Base-by-base conservation (phyloP, 2,329 filamentous ascomycete genomes). In the Zymoseptoria brevis region DNA sequence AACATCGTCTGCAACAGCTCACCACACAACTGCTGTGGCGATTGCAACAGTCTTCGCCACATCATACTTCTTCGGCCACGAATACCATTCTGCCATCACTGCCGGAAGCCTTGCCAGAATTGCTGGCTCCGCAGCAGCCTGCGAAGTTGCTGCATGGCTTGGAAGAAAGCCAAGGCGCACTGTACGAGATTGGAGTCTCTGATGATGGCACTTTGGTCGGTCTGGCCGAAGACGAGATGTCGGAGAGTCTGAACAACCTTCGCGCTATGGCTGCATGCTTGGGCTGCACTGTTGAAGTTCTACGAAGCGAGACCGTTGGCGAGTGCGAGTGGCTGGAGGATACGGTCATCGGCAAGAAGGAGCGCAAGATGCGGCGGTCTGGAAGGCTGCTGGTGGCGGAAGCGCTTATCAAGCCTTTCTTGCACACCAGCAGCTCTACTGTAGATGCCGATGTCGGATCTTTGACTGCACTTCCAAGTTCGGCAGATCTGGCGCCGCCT, bases 21-120 rank as follows among this genome's bases (percentile, higher is more conserved):
- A 99, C 93, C 0, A 99, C 94, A 0, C 94, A 99, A 73, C 80
- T 99, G 22, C 78, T 99, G 6, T 99, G 94, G 94, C 83, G 94
- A 54, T 75, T 99, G 59, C 92, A 97, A 71, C 94, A 99, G 72
- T 96, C 93, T 1, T 96, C 90, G 8, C 90, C 91, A 0, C 90
- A 95, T 72, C 92, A 96, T 75, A 85, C 89, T 1, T 89, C 89
- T 7, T 88, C 88, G 22, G 87, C 87, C 4, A 86, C 85, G 26
- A 86, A 90, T 59, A 79, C 90, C 16, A 83, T 91, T 8, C 76
- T 96, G 24, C 91, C 91, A 0, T 82, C 85, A 60, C 76, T 96
- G 3, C 89, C 90, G 0, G 85, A 92, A 56, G 79, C 80, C 8
- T 72, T 77, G 7, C 84, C 85, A 62, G 77, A 87, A 49, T 77